These are phyloP conservation scores for Thalia dealbata DNA, from an alignment of 176 grass and related monocot species.

Conservation along the genomic window DNA sequence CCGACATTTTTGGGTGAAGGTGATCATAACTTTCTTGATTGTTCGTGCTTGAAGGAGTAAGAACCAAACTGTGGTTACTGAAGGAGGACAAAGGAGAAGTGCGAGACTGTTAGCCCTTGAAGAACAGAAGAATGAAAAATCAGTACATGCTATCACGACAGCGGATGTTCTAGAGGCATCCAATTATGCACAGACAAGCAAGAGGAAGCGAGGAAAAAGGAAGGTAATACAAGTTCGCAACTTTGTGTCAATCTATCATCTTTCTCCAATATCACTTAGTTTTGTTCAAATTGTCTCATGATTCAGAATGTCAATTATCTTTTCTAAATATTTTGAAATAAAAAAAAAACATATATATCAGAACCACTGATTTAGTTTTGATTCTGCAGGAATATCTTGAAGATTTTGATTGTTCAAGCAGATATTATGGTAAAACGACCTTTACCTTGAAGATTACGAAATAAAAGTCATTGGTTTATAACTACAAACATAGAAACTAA, in stretches of 20 bases:
- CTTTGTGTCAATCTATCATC: slow-evolving; percentile 11
- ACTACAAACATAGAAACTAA: background rate
- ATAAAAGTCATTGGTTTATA: too few relatives aligned
- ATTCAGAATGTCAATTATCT: background rate
- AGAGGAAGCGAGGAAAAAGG: slow-evolving; percentile 28
- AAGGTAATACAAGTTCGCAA: slow-evolving; percentile 18
- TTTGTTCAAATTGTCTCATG: background rate
- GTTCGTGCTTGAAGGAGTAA: slow-evolving; percentile 15
- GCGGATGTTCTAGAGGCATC: slow-evolving; percentile 35
- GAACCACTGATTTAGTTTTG: background rate
- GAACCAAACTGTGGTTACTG: background rate
- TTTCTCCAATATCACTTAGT: background rate
- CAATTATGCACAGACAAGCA: slow-evolving; percentile 24
- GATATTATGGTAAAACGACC: background rate
- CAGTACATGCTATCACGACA: slow-evolving; percentile 4
- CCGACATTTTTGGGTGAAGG: background rate
- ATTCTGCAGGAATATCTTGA: background rate
- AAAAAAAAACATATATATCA: background rate
- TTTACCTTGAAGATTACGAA: background rate
- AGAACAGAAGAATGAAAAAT: slow-evolving; percentile 40
- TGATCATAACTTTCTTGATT: background rate
- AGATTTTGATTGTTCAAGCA: too few relatives aligned
- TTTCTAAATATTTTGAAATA: too few relatives aligned
- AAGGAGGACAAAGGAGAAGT: slow-evolving; percentile 57
- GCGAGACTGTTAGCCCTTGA: slow-evolving; percentile 49